Conservation (phyloP, 106 monocot species). For the Allium sativum region DNA sequence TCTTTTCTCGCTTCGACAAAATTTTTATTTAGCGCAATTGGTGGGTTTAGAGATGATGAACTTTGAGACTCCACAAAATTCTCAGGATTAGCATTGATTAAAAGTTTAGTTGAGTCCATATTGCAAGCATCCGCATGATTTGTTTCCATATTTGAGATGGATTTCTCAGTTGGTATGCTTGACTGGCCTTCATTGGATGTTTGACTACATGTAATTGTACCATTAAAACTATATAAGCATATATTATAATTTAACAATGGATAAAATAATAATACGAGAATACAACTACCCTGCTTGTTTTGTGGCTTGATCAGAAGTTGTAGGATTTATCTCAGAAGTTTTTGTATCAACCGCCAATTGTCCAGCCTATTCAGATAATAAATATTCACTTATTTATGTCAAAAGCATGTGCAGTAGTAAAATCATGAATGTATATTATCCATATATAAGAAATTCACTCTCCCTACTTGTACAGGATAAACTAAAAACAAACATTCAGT, state of each 20-base stretch:
- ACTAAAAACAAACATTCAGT: not conserved
- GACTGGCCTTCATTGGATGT: slow-evolving; percentile 3
- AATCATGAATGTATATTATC: no score
- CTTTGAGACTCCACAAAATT: slow-evolving; percentile 22
- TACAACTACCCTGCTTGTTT: not conserved
- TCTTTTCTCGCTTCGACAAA: slow-evolving; percentile 20
- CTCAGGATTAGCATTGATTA: not conserved
- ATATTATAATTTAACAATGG: no score
- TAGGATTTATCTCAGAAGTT: not conserved
- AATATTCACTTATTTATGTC: not conserved
- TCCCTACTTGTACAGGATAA: no score
- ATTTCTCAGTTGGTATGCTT: slow-evolving; percentile 3
- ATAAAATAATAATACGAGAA: no score
- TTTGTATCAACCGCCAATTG: slow-evolving; percentile 5
- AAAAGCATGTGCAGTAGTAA: not conserved
- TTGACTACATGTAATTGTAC: not conserved
- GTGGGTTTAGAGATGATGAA: slow-evolving; percentile 13
- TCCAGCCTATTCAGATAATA: slow-evolving; percentile 6
- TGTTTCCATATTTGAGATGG: not conserved
- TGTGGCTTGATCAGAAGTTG: not conserved
- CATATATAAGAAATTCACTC: no score
- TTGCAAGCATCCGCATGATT: slow-evolving; percentile 2
- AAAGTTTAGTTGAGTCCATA: slow-evolving; percentile 17
- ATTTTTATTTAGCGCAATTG: slow-evolving; percentile 12
- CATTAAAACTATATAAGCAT: no score